These are phyloP conservation scores for Metschnikowia dekortorum DNA, from an alignment of 805 yeast species.

Conservation along the genomic window DNA sequence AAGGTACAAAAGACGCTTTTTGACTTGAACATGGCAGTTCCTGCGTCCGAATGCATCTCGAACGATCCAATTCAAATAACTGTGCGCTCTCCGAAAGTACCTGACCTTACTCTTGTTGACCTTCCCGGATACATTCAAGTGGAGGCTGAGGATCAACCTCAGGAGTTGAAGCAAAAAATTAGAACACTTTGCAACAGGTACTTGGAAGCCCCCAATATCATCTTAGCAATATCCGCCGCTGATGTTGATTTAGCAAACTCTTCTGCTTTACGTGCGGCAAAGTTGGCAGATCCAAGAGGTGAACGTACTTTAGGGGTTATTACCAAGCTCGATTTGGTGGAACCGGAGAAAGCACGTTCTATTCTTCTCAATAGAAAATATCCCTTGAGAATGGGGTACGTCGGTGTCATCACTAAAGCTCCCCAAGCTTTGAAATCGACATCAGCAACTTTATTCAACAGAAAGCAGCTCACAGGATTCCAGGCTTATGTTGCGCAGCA, in stretches of 20 bases:
- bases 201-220: conserved; percentile 86
- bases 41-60: conserved; percentile 78
- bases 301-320: conserved; percentile 95
- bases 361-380: conserved; percentile 75
- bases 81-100: conserved; percentile 79
- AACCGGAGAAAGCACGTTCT: conserved; percentile 63
- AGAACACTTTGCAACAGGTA: conserved; percentile 78
- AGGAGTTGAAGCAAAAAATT: conserved; percentile 73
- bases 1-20: conserved; percentile 84
- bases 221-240: conserved; percentile 93
- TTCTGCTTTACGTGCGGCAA: conserved; percentile 87
- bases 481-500: conserved; percentile 67
- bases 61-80: conserved; percentile 92
- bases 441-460: conserved; percentile 39
- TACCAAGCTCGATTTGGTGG: conserved; percentile 88
- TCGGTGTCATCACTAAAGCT: conserved; percentile 90
- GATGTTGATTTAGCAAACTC: conserved; percentile 98
- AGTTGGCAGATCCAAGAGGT: conserved; percentile 86
- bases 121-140: conserved; percentile 97
- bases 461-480: conserved; percentile 45
- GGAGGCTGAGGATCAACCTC: conserved; percentile 95
- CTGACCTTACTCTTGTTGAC: conserved; percentile 91
- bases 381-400: conserved; percentile 94
- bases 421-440: conserved; percentile 41
- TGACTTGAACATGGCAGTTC: conserved; percentile 91